Evolutionary conservation across 176 grass and related monocot genomes (phyloP).

Genomic region (Phoenix dactylifera): DNA sequence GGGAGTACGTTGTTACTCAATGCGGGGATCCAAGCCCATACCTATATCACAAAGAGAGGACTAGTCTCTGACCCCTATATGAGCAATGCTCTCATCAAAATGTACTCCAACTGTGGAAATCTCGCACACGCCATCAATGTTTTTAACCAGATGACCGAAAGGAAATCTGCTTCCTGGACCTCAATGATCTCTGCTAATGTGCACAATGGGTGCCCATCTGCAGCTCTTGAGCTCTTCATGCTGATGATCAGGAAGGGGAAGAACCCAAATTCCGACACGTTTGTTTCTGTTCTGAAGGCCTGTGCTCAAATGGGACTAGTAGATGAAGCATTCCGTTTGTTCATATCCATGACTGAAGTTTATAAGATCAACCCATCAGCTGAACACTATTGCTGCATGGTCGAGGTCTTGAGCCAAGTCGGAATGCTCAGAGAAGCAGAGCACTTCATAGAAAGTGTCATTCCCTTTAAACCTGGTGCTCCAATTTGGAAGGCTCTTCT

Average conservation of each 20-base stretch:
- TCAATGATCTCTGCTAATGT: constrained; percentile 43
- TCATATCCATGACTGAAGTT: constrained; percentile 41
- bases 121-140: constrained; percentile 36
- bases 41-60: constrained; percentile 42
- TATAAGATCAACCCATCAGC: constrained; percentile 43
- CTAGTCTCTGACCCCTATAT: constrained; percentile 26
- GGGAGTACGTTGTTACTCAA: constrained; percentile 15
- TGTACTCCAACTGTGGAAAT: constrained; percentile 52
- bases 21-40: constrained; percentile 48
- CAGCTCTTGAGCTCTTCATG: constrained; percentile 35
- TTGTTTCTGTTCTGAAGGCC: constrained; percentile 43
- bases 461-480: constrained; percentile 31
- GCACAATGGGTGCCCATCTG: constrained; percentile 33
- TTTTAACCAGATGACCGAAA: constrained; percentile 39
- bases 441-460: constrained; percentile 51
- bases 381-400: constrained; percentile 42
- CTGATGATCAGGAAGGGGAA: constrained; percentile 43
- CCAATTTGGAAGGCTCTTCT: constrained; percentile 36
- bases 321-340: constrained; percentile 43
- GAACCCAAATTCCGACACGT: constrained; percentile 29
- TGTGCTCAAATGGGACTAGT: constrained; percentile 45
- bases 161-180: constrained; percentile 47
- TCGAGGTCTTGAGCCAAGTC: constrained; percentile 35
- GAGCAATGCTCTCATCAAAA: constrained; percentile 41
- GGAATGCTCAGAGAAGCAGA: constrained; percentile 72